phyloP scores from a whole-genome alignment of 345 rosid genomes.

The Lepidium africanum region DNA sequence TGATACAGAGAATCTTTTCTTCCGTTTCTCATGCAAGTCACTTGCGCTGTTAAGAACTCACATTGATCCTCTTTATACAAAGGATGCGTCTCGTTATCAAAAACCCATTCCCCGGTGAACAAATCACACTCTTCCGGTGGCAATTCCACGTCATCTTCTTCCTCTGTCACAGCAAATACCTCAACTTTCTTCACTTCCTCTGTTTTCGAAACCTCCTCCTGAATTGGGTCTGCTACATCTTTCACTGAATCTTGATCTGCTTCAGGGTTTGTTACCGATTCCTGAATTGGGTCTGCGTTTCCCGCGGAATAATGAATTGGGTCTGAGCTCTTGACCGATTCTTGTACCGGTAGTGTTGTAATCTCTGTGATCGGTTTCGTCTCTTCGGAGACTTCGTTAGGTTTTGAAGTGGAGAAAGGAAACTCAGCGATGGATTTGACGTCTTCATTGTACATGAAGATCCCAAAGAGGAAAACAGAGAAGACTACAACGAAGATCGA shows the following conservation, averaged over 20 bases:
- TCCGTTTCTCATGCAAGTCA: slow-evolving; percentile 91
- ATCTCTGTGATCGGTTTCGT: slow-evolving; percentile 5
- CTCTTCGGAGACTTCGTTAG: slow-evolving; percentile 34
- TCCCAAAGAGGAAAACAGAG: slow-evolving; percentile 68
- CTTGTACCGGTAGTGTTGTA: slow-evolving; percentile 25
- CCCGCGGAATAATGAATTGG: not conserved
- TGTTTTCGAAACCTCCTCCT: slow-evolving; percentile 5
- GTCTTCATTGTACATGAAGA: slow-evolving; percentile 68
- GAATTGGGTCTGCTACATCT: not conserved
- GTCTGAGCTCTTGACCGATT: slow-evolving; percentile 23
- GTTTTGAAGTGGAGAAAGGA: slow-evolving; percentile 58
- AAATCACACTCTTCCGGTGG: slow-evolving; percentile 87
- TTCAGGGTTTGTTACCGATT: slow-evolving; percentile 10
- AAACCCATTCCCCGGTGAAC: slow-evolving; percentile 82
- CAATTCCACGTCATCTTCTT: slow-evolving; percentile 51
- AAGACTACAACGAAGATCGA: slow-evolving; percentile 54
- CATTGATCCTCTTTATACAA: slow-evolving; percentile 83
- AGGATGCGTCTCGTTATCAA: slow-evolving; percentile 63
- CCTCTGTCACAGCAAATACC: slow-evolving; percentile 15
- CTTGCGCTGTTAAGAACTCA: slow-evolving; percentile 75
- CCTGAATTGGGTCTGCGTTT: slow-evolving; percentile 34
- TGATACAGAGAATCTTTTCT: slow-evolving; percentile 73
- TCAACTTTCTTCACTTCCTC: slow-evolving; percentile 24
- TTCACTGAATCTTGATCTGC: slow-evolving; percentile 7
- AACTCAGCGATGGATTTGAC: slow-evolving; percentile 83